Evolutionary conservation across 257 asterid genomes (phyloP).

Genomic region (Solanum ossicruentum): DNA sequence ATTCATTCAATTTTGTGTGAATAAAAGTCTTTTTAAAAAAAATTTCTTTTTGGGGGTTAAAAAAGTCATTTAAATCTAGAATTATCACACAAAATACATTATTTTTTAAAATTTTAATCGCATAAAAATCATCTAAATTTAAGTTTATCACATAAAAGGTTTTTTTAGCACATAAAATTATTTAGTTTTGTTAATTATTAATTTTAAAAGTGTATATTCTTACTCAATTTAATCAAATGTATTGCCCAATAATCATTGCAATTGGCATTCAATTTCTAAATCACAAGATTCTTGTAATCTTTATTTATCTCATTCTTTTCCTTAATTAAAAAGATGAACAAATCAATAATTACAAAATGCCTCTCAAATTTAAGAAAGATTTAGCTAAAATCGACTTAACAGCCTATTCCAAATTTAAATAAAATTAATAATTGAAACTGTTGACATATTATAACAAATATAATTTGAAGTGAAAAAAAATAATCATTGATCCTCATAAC

Average conservation of each 20-base stretch:
- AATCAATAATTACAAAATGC: not conserved
- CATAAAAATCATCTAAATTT: not conserved
- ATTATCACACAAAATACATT: not conserved
- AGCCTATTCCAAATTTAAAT: not conserved
- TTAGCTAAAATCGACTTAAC: not conserved
- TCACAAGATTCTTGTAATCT: not conserved
- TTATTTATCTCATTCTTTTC: not conserved
- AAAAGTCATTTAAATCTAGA: not conserved
- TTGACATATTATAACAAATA: not conserved
- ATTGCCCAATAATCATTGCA: not conserved
- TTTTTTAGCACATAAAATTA: too few species aligned
- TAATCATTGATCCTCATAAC: not conserved
- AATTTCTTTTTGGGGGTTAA: too few species aligned
- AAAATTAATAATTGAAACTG: not conserved
- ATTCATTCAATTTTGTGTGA: not conserved
- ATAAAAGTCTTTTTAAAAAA: too few species aligned
- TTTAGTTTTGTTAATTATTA: too few species aligned
- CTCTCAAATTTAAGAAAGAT: not conserved
- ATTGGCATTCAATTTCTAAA: not conserved
- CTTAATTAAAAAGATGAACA: not conserved
- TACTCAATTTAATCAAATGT: not conserved
- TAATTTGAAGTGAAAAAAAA: not conserved
- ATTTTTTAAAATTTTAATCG: not conserved
- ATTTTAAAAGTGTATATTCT: not conserved
- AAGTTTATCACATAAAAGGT: not conserved